Evolutionary conservation across 805 yeast genomes (phyloP).

Genomic region (Candida jianshihensis): DNA sequence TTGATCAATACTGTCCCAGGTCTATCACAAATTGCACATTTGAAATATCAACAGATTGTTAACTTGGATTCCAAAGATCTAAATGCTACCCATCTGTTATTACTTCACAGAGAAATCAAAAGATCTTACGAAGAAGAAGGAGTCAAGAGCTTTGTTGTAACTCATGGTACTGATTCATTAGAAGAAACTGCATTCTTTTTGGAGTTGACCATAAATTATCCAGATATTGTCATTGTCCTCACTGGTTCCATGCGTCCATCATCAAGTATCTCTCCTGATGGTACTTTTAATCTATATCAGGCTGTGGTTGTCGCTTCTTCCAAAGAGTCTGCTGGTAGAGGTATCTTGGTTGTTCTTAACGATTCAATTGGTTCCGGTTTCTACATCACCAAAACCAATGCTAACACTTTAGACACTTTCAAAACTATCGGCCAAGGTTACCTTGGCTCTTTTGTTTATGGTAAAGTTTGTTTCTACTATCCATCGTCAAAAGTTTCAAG

Average conservation of each 20-base stretch:
- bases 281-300: slow-evolving; percentile 66
- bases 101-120: slow-evolving; percentile 40
- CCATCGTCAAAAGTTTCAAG: slow-evolving; percentile 52
- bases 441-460: slow-evolving; percentile 62
- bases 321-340: slow-evolving; percentile 44
- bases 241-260: slow-evolving; percentile 69
- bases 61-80: slow-evolving; percentile 61
- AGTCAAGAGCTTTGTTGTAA: slow-evolving; percentile 56
- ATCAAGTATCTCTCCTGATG: slow-evolving; percentile 63
- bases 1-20: slow-evolving; percentile 51
- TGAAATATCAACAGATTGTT: slow-evolving; percentile 52
- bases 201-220: slow-evolving; percentile 38
- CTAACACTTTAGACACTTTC: slow-evolving; percentile 65
- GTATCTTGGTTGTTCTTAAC: slow-evolving; percentile 57
- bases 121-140: slow-evolving; percentile 33
- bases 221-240: slow-evolving; percentile 52
- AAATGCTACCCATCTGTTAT: slow-evolving; percentile 37
- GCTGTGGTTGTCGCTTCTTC: slow-evolving; percentile 59
- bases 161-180: slow-evolving; percentile 67
- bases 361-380: slow-evolving; percentile 66
- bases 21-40: slow-evolving; percentile 54
- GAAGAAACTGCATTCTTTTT: slow-evolving; percentile 65
- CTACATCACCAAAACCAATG: slow-evolving; percentile 63
- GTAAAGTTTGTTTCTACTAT: slow-evolving; percentile 55
- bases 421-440: slow-evolving; percentile 64